These are phyloP conservation scores for Syzygium oleosum DNA, from an alignment of 345 rosid genomes.

Conservation along the genomic window DNA sequence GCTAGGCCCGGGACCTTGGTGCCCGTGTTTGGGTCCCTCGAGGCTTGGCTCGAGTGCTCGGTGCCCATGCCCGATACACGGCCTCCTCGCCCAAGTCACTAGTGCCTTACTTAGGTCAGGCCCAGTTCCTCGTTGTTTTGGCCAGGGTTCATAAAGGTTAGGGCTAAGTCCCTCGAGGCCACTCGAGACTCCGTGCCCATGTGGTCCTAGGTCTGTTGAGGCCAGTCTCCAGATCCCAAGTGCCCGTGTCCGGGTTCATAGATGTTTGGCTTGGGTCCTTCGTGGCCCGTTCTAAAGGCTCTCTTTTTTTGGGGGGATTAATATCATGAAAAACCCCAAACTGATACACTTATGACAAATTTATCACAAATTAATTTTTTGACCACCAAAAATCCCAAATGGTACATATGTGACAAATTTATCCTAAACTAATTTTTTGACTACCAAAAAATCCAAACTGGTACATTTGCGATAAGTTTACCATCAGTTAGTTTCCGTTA, in stretches of 20 bases:
- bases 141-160: accelerated
- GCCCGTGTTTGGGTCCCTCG: background rate
- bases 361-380: no score
- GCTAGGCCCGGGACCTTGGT: background rate
- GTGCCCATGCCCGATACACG: background rate
- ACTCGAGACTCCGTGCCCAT: background rate
- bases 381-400: no score
- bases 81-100: background rate
- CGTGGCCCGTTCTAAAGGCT: background rate
- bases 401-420: no score
- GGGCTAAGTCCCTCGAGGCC: background rate
- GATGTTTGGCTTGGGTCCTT: background rate
- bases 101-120: background rate
- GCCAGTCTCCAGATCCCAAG: background rate
- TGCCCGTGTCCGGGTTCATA: background rate
- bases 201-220: background rate
- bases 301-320: no score
- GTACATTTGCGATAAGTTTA: no score
- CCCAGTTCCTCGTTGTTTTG: background rate
- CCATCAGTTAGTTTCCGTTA: no score
- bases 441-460: no score
- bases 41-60: background rate
- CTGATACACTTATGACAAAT: no score
- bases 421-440: no score
- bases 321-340: no score